Percentiles rank a stretch among this genome's conserved stretches.
phyloP scores from a whole-genome alignment of 2,329 filamentous ascomycete genomes.

The Onygenales sp. region DNA sequence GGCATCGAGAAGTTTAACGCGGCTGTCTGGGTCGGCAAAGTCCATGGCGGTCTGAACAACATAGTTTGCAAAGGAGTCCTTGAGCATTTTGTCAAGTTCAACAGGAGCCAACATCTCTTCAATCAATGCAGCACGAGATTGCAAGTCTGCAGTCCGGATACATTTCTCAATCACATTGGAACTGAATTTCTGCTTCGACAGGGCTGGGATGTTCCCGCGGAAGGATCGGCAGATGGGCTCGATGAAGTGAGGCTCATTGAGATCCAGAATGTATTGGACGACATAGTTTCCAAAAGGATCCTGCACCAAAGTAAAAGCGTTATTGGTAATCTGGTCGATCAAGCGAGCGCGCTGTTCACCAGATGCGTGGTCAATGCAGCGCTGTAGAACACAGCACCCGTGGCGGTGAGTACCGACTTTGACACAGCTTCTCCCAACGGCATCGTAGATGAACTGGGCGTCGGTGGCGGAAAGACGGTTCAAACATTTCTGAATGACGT shows the following conservation, averaged over 20 bases:
- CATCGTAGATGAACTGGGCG: conserved; percentile 94
- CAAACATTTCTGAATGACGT: conserved; percentile 97
- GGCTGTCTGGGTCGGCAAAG: conserved; percentile 64
- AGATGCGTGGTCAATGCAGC: conserved; percentile 94
- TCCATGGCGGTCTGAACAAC: conserved; percentile 95
- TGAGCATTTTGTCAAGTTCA: conserved; percentile 80
- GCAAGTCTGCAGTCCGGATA: conserved; percentile 68
- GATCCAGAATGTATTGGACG: conserved; percentile 94
- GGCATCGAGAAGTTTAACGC: conserved; percentile 66
- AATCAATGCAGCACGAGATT: conserved; percentile 71
- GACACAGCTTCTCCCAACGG: conserved; percentile 77
- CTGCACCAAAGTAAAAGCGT: conserved; percentile 83
- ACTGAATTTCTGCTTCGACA: conserved; percentile 96
- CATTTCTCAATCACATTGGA: conserved; percentile 99
- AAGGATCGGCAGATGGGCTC: conserved; percentile 80
- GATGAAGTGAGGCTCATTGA: conserved; percentile 79
- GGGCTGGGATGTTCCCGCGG: conserved; percentile 56
- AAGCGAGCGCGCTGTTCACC: conserved; percentile 81
- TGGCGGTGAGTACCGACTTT: conserved; percentile 94
- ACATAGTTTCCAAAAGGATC: conserved; percentile 99
- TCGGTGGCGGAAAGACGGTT: conserved; percentile 81
- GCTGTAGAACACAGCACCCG: conserved; percentile 94
- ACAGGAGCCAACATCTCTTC: conserved; percentile 61
- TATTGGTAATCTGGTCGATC: conserved; percentile 75
- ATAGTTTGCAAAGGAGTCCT: conserved; percentile 93